Evolutionary conservation across 352 stramenopile genomes (phyloP), one percentile per base, ranked within the genome.

Genomic region (Phytophthora syringae): DNA sequence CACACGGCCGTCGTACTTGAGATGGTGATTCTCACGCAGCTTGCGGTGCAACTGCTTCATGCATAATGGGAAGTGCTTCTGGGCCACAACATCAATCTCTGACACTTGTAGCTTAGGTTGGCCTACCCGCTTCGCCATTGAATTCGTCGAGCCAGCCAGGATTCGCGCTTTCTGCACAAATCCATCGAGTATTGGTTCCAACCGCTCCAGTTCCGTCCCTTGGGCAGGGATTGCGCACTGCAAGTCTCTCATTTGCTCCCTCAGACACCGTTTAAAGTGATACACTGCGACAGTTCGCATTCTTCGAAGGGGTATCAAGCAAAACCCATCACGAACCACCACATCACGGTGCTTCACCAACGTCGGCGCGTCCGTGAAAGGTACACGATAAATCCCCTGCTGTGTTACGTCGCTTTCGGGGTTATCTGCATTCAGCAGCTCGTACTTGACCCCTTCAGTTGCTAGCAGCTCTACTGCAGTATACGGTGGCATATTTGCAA

Each of bases 1-100:
- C 43, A 94, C 70, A 2, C 89, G 84, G 2, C 87, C 89, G 50
- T 94, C 84, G 52, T 93, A 96, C 59, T 95, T 96, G 39, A 97
- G 77, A 64, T 97, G 88, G 57, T 94, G 81, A 40, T 90, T 80
- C 56, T 82, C 65, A 16, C 83, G 79, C 9, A 97, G 45, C 40
- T 92, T 92, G 47, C 70, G 70, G 58, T 94, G 85, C 27, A 96
- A 47, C 7, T 86, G 70, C 47, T 76, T 72, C 89, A 95, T 95
- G 50, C 89, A 96, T 21, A 94, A 74, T 21, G 89, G 89, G 54
- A 95, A 91, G 37, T 89, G 78, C 20, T 67, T 76, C 7, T 76
- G 67, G 5, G 76, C 79, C 13, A 84, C 44, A 3, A 42, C 32
- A 52, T 98, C 88, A 6, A 99, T 88, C 44, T 90, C 92, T 13